Evolutionary conservation across 1,284 basidiomycete genomes (phyloP), one percentile per base, ranked within the genome.

Genomic region (Pseudozyma hubeiensis): DNA sequence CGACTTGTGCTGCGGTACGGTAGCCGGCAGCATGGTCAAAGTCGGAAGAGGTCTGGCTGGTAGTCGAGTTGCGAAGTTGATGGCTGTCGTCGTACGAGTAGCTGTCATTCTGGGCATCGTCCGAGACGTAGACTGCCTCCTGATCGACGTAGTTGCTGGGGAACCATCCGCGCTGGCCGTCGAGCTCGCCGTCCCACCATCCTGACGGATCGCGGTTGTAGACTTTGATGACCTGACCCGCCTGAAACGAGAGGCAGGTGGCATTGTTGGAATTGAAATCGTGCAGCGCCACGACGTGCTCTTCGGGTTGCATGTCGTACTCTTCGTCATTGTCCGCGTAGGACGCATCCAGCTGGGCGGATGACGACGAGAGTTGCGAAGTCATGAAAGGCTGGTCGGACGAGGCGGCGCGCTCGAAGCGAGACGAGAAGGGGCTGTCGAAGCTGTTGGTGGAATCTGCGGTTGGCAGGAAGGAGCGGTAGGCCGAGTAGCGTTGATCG

Each of bases 181-280:
- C 63, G 19, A 97, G 86, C 85, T 98, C 94, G 10, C 97, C 96
- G 82, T 99, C 95, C 96, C 96, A 98, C 97, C 97, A 99, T 0
- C 96, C 97, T 67, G 91, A 93, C 0, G 88, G 74, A 85, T 98
- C 94, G 71, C 90, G 89, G 80, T 93, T 93, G 60, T 93, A 87
- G 31, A 98, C 93, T 66, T 90, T 90, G 67, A 99, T 94, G 54
- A 96, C 88, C 83, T 98, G 92, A 1, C 96, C 95, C 0, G 92
- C 90, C 33, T 89, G 88, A 86, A 99, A 97, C 33, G 91, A 88
- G 45, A 99, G 89, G 85, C 94, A 96, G 17, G 92, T 66, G 37
- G 65, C 52, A 54, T 75, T 64, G 49, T 52, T 70, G 53, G 69
- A 83, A 59, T 58, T 74, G 61, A 84, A 86, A 46, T 85, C 80